Conservation (phyloP, 305 asterid genomes). For the Rubia balearica region DNA sequence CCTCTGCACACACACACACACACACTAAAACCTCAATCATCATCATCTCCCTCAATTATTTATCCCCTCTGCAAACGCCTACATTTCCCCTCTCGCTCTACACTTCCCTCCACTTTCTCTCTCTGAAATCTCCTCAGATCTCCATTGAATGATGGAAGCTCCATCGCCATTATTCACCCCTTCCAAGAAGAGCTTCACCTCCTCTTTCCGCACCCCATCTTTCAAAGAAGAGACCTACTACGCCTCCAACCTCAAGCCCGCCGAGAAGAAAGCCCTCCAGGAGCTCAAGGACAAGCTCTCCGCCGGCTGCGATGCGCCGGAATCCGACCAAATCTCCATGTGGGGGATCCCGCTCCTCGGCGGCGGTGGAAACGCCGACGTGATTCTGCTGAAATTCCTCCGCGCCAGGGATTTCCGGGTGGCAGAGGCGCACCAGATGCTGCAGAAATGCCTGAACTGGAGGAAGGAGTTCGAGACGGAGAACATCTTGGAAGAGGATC, state of each 20-base stretch:
- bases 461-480: constrained; percentile 62
- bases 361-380: constrained; percentile 53
- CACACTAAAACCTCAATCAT: constrained; percentile 8
- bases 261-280: constrained; percentile 55
- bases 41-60: constrained; percentile 21
- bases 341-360: constrained; percentile 59
- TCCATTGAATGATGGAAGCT: constrained; percentile 33
- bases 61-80: neutral
- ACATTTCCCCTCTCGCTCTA: too few relatives aligned
- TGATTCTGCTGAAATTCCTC: constrained; percentile 71
- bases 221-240: constrained; percentile 76
- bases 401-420: constrained; percentile 78
- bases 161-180: constrained; percentile 27
- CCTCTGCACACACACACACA: constrained; percentile 15
- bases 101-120: neutral
- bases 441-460: constrained; percentile 53
- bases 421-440: constrained; percentile 52
- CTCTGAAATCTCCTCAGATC: neutral
- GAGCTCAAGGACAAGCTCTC: constrained; percentile 46
- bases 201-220: constrained; percentile 52
- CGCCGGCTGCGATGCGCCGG: neutral
- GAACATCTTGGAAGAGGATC: constrained; percentile 54
- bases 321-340: constrained; percentile 34
- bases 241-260: constrained; percentile 45
- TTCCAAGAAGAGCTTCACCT: constrained; percentile 51